A percentile compares a stretch with the other conserved stretches of the same genome.
Evolutionary conservation across 805 yeast genomes (phyloP).

Genomic region (Sungouiella thailandica): DNA sequence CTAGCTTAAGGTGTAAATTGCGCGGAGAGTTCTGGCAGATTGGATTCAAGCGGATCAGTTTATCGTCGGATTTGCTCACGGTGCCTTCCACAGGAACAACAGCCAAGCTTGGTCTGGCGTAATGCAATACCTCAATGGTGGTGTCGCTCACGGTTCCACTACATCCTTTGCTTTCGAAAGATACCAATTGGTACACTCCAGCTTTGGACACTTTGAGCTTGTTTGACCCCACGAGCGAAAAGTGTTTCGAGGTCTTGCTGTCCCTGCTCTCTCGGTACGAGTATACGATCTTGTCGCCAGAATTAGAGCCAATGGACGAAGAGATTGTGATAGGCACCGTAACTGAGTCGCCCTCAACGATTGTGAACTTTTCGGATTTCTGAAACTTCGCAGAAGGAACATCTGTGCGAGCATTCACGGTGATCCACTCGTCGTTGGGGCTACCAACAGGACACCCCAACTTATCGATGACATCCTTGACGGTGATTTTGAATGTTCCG

Average conservation of each 20-base stretch:
- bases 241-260: constrained; percentile 2
- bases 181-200: constrained; percentile 39
- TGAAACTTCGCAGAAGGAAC: constrained; percentile 47
- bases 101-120: constrained; percentile 17
- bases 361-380: constrained; percentile 21
- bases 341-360: constrained; percentile 59
- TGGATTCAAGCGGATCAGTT: constrained; percentile 20
- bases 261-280: constrained; percentile 20
- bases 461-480: constrained; percentile 68
- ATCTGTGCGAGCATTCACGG: constrained; percentile 63
- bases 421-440: constrained; percentile 53
- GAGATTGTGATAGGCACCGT: constrained; percentile 49
- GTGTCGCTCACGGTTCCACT: constrained; percentile 29
- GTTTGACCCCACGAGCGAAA: constrained; percentile 7
- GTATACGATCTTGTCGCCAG: constrained; percentile 30
- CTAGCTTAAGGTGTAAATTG: constrained; percentile 34
- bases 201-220: constrained; percentile 29
- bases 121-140: constrained; percentile 18
- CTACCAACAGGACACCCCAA: constrained; percentile 74
- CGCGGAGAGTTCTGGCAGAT: constrained; percentile 29
- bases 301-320: constrained; percentile 26
- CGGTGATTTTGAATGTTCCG: constrained; percentile 63
- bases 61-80: constrained; percentile 3
- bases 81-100: constrained; percentile 15
- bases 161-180: constrained; percentile 42